Base-by-base conservation (phyloP, 352 stramenopile species). In the Globisporangium irregulare region DNA sequence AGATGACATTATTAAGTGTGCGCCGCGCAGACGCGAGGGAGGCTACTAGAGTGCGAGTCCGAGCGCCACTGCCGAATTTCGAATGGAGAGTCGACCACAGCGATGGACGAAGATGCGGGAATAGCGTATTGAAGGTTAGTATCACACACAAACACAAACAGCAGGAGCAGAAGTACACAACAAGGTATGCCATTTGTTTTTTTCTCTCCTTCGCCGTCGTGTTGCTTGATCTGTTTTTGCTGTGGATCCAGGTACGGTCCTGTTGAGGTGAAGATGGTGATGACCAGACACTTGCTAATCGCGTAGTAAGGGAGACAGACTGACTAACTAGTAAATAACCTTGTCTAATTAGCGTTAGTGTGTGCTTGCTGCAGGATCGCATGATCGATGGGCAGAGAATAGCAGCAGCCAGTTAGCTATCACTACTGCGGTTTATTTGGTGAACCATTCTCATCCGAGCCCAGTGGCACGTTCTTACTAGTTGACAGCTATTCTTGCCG, bases 1-100 rank as follows among this genome's bases (percentile, higher is more conserved):
- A 68, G 98, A 99, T 80, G 96, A 99, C 86, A 98, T 99, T 84
- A 98, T 99, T 81, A 98, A 98, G 73, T 94, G 81, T 64, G 97
- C 96, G 24, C 97, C 97, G 51, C 85, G 95, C 65, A 77, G 82
- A 73, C 79, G 77, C 64, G 75, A 87, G 48, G 79, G 79, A 71
- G 74, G 81, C 62, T 87, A 87, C 50, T 70, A 60, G 24, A 50
- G 41, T 7, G 4, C 41, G 15, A 48, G 41, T 32, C 29, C 41
- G 20, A 48, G 41, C 41, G 41, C 14, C 15, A 18, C 41, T n/a
- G 20, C 29, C 29, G 29, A 32, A 8, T 32, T 32, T 32, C 29
- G 29, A 32, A 32, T 4, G 29, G 29, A 32, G 29, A 32, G 29
- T 32, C 29, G 29, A 32, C 29, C 29, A 32, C 29, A 32, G 29